Percentiles rank a stretch among this genome's conserved stretches.
These are phyloP conservation scores for Phaeosphaeriaceae sp. DNA, from an alignment of 2,329 filamentous ascomycete species.

Conservation along the genomic window DNA sequence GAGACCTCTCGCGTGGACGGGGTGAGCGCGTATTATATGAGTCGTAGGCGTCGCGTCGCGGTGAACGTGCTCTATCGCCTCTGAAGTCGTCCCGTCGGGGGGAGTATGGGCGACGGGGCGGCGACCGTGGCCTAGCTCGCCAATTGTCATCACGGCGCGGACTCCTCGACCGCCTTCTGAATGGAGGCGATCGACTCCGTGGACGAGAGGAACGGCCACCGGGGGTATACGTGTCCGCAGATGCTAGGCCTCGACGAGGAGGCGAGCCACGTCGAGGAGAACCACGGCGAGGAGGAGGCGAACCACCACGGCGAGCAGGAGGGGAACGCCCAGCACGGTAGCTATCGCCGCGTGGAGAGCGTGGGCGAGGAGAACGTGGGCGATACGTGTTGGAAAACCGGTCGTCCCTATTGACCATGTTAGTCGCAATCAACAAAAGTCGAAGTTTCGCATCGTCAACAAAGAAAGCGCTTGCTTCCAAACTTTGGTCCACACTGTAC, in stretches of 20 bases:
- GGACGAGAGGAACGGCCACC: slow-evolving; percentile 43
- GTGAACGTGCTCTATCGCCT: slow-evolving; percentile 49
- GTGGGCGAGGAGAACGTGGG: slow-evolving; percentile 42
- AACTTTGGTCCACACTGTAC: slow-evolving; percentile 12
- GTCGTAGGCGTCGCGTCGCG: slow-evolving; percentile 48
- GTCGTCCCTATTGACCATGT: slow-evolving; percentile 37
- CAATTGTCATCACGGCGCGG: slow-evolving; percentile 51
- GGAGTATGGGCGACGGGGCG: slow-evolving; percentile 52
- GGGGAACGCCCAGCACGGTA: slow-evolving; percentile 46
- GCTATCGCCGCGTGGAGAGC: slow-evolving; percentile 44
- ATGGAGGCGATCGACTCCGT: slow-evolving; percentile 48
- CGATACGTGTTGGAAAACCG: slow-evolving; percentile 48
- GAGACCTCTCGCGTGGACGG: slow-evolving; percentile 52
- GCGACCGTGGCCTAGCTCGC: slow-evolving; percentile 57
- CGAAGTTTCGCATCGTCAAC: background rate
- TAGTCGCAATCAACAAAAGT: slow-evolving; percentile 7
- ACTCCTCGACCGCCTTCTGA: slow-evolving; percentile 49
- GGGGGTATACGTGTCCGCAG: slow-evolving; percentile 51
- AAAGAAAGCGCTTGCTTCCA: slow-evolving; percentile 1
- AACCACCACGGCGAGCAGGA: slow-evolving; percentile 28
- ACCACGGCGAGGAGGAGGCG: slow-evolving; percentile 45
- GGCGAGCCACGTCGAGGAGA: slow-evolving; percentile 35
- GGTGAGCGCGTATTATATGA: slow-evolving; percentile 51
- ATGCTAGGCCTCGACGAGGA: slow-evolving; percentile 42
- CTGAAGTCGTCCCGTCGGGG: slow-evolving; percentile 48